These are phyloP conservation scores for Chamaecyparis obtusa DNA, from an alignment of 75 land plant species.

Conservation along the genomic window DNA sequence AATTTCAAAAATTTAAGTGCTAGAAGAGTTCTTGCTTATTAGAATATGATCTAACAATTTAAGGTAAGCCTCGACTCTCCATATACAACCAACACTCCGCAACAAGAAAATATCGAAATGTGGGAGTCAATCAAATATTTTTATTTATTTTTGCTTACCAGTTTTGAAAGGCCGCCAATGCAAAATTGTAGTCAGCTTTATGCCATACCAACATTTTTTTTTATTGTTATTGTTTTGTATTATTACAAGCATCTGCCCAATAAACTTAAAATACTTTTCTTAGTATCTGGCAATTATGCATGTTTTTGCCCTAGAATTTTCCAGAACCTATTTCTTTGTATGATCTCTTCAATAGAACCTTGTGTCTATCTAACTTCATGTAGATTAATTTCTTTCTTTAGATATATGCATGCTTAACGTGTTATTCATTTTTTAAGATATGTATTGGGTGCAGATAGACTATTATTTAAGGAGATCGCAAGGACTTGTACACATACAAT, in stretches of 20 bases:
- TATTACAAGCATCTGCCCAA: background rate
- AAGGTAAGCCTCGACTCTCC: background rate
- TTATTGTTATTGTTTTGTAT: background rate
- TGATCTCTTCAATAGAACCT: background rate
- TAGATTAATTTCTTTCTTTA: no score
- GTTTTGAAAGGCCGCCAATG: background rate
- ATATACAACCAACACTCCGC: background rate
- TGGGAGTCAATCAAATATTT: background rate
- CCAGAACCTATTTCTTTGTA: background rate
- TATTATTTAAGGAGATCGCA: constrained; percentile 42
- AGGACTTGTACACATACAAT: constrained; percentile 49
- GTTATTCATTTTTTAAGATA: background rate
- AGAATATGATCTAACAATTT: background rate
- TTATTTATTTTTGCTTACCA: background rate
- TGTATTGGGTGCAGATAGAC: constrained; percentile 27
- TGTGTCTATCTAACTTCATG: background rate
- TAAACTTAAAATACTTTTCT: background rate
- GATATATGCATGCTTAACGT: background rate
- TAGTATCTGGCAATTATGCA: background rate
- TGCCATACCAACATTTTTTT: background rate
- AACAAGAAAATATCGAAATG: background rate
- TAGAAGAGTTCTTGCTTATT: background rate
- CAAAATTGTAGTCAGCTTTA: background rate
- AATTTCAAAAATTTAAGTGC: background rate
- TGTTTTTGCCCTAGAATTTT: background rate